A percentile compares a stretch with the other conserved stretches of the same genome.
These are phyloP conservation scores for Blastobotrys malaysiensis DNA, from an alignment of 1,139 yeast genomes.

Conservation along the genomic window DNA sequence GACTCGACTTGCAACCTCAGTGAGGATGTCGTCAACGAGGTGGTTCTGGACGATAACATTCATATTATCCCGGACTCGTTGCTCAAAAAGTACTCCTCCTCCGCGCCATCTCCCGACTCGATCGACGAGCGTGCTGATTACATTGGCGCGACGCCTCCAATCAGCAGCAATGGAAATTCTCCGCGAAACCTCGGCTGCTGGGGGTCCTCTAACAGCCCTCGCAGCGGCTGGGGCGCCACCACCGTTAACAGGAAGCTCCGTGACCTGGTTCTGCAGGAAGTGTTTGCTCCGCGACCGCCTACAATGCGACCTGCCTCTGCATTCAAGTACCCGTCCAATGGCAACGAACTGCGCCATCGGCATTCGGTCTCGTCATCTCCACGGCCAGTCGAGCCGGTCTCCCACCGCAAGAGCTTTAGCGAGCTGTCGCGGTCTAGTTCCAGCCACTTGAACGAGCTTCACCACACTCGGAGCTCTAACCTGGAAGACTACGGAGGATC, in stretches of 20 bases:
- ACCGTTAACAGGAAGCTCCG: slow-evolving; percentile 59
- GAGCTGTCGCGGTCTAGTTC: background rate
- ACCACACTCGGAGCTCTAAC: background rate
- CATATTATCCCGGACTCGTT: slow-evolving; percentile 82
- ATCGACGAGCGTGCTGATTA: background rate
- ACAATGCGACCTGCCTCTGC: background rate
- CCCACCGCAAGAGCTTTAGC: slow-evolving; percentile 3
- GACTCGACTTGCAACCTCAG: background rate
- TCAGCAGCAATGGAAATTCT: background rate
- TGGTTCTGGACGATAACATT: slow-evolving; percentile 77
- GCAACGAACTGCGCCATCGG: background rate
- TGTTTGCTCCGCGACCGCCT: slow-evolving; percentile 48
- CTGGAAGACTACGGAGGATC: background rate
- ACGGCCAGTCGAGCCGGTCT: background rate
- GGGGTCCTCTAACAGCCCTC: slow-evolving; percentile 1
- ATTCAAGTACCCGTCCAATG: background rate
- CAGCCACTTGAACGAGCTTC: background rate
- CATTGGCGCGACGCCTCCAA: background rate
- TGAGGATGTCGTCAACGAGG: slow-evolving; percentile 41
- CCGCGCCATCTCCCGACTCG: slow-evolving; percentile 46
- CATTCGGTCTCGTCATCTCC: background rate
- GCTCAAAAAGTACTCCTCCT: slow-evolving; percentile 56
- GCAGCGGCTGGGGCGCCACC: slow-evolving; percentile 48
- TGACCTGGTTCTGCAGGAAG: slow-evolving; percentile 63
- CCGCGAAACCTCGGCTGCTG: background rate